Conservation (phyloP, 768 basidiomycete species). For the Tulasnella sp. region DNA sequence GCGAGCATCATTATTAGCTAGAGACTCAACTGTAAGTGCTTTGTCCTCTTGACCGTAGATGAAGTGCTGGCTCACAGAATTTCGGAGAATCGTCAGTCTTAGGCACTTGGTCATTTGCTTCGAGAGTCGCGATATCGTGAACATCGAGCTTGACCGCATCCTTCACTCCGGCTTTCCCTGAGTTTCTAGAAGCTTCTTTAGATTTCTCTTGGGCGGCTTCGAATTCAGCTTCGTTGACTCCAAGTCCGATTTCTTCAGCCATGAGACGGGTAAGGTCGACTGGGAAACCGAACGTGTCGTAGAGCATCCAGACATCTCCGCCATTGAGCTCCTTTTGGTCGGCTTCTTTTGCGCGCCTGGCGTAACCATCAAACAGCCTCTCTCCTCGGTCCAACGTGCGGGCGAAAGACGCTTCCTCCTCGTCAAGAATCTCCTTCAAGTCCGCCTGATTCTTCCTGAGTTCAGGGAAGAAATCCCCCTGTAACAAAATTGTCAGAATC, state of each 20-base stretch:
- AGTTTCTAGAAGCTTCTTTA: slow-evolving; percentile 87
- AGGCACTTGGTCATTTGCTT: slow-evolving; percentile 68
- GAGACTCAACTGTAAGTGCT: not conserved
- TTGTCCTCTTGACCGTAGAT: not conserved
- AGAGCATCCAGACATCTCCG: slow-evolving; percentile 93
- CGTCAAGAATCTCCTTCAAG: slow-evolving; percentile 91
- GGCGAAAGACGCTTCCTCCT: slow-evolving; percentile 96
- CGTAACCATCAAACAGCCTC: slow-evolving; percentile 89
- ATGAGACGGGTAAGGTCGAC: slow-evolving; percentile 94
- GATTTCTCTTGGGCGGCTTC: slow-evolving; percentile 82
- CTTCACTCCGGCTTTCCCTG: slow-evolving; percentile 61
- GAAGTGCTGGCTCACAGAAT: slow-evolving; percentile 61
- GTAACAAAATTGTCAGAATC: slow-evolving; percentile 29
- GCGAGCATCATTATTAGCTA: slow-evolving; percentile 49
- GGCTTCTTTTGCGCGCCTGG: slow-evolving; percentile 57
- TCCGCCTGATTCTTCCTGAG: slow-evolving; percentile 75
- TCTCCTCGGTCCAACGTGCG: slow-evolving; percentile 97
- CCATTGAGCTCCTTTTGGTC: slow-evolving; percentile 70
- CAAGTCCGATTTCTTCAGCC: slow-evolving; percentile 88
- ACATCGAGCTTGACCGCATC: slow-evolving; percentile 90
- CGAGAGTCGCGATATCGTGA: slow-evolving; percentile 84
- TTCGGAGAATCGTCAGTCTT: slow-evolving; percentile 93
- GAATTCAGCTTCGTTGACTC: slow-evolving; percentile 83
- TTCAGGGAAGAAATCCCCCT: slow-evolving; percentile 91
- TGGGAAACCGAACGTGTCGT: slow-evolving; percentile 98